These are phyloP conservation scores for Chlamydomonas incerta DNA, from an alignment of 139 green algal species.

Conservation along the genomic window DNA sequence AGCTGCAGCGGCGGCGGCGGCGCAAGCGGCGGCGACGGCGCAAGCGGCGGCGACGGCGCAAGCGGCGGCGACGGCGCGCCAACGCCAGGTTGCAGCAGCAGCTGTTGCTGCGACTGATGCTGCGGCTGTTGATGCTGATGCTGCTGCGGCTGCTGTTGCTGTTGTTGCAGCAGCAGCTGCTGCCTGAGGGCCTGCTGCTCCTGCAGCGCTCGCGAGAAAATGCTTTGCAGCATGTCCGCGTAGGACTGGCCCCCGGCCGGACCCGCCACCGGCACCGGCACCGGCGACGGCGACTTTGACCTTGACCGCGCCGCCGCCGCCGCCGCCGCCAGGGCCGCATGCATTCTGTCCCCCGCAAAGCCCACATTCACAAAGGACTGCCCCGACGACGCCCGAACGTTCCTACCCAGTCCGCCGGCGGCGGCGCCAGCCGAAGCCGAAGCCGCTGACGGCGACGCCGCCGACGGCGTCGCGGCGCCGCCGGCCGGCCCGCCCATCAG, in stretches of 20 bases:
- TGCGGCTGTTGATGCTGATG: not conserved
- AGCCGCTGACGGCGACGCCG: too few species aligned
- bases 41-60: too few species aligned
- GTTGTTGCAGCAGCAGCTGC: not conserved
- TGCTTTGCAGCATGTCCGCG: conserved; percentile 4
- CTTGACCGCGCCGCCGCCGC: not conserved
- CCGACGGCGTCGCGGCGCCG: too few species aligned
- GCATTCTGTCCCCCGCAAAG: too few species aligned
- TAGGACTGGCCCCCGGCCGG: not conserved
- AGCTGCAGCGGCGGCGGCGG: too few species aligned
- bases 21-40: too few species aligned
- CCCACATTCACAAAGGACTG: too few species aligned
- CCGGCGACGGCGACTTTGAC: too few species aligned
- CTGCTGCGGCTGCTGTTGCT: not conserved
- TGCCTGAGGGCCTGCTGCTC: conserved; percentile 4
- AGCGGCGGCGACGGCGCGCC: too few species aligned
- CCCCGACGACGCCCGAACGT: not conserved
- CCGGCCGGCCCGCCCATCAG: too few species aligned
- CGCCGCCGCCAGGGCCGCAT: not conserved
- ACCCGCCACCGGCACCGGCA: not conserved
- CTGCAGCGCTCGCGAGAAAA: not conserved
- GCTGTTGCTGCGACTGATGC: not conserved
- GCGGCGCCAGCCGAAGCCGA: too few species aligned
- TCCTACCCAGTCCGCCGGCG: too few species aligned
- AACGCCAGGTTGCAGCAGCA: not conserved